These are phyloP conservation scores for Microthlaspi erraticum DNA, from an alignment of 345 rosid genomes.

Conservation along the genomic window DNA sequence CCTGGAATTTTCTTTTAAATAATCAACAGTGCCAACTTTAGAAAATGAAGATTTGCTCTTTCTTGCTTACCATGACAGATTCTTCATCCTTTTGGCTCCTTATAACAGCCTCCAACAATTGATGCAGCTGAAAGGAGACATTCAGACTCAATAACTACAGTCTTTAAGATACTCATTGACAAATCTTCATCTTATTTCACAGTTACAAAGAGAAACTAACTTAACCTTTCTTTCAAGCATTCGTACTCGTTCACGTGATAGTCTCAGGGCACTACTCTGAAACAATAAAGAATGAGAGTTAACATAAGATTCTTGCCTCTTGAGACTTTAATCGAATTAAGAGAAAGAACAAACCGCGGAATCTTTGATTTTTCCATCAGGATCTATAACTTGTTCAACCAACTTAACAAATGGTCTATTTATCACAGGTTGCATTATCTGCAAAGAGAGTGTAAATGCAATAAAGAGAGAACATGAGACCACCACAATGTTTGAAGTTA, in stretches of 20 bases:
- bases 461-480: conserved; percentile 6
- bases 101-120: conserved; percentile 67
- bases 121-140: conserved; percentile 62
- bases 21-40: conserved; percentile 27
- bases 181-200: background rate
- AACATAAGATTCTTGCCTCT: conserved; percentile 23
- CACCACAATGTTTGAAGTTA: conserved; percentile 3
- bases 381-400: conserved; percentile 72
- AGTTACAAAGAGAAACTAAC: conserved; percentile 1
- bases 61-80: conserved; percentile 56
- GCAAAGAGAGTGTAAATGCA: conserved; percentile 37
- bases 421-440: conserved; percentile 66
- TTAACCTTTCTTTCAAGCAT: conserved; percentile 76
- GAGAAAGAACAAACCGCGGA: conserved; percentile 70
- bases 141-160: conserved; percentile 16
- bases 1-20: conserved; percentile 52
- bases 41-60: conserved; percentile 33
- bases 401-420: conserved; percentile 59
- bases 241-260: conserved; percentile 67
- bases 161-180: conserved; percentile 3
- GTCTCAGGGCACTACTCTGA: conserved; percentile 79
- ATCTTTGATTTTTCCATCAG: conserved; percentile 81
- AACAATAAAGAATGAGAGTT: conserved; percentile 34
- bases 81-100: conserved; percentile 63
- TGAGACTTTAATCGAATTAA: background rate